Conservation (phyloP, 1,284 basidiomycete species). For the Pisolithus thermaeus region DNA sequence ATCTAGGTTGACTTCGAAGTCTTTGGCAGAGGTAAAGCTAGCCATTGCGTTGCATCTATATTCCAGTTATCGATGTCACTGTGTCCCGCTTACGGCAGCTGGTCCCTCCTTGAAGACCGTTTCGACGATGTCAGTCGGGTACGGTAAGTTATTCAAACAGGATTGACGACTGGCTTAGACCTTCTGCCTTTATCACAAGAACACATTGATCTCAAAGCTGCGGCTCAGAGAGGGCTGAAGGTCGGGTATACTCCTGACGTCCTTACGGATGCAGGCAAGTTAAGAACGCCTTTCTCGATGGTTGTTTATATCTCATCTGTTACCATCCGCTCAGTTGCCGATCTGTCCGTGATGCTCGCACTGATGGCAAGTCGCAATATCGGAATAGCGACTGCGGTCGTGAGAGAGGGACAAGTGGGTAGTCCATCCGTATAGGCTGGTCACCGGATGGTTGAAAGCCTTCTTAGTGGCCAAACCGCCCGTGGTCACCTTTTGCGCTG, state of each 20-base stretch:
- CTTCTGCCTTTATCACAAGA: conserved; percentile 41
- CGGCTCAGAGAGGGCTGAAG: conserved; percentile 63
- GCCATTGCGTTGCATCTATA: background rate
- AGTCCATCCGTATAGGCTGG: background rate
- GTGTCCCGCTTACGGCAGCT: conserved; percentile 35
- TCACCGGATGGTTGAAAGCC: background rate
- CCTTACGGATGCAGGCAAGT: conserved; percentile 76
- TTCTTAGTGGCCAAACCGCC: conserved; percentile 49
- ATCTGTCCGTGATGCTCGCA: conserved; percentile 81
- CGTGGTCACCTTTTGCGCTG: conserved; percentile 79
- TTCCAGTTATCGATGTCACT: background rate
- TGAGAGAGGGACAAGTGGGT: conserved; percentile 61
- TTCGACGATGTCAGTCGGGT: conserved; percentile 89
- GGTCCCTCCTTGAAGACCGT: conserved; percentile 71
- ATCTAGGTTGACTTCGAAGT: conserved; percentile 67
- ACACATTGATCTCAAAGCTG: conserved; percentile 67
- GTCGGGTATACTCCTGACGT: conserved; percentile 92
- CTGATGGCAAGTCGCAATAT: conserved; percentile 86
- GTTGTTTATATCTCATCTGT: background rate
- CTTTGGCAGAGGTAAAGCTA: conserved; percentile 53
- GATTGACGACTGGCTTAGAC: background rate
- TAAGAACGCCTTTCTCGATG: background rate
- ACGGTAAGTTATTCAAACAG: conserved; percentile 47
- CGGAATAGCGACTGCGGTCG: conserved; percentile 57
- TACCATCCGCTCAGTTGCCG: conserved; percentile 59